These are phyloP conservation scores for Xylaria acuta DNA, from an alignment of 495 filamentous ascomycete genomes.

Conservation along the genomic window DNA sequence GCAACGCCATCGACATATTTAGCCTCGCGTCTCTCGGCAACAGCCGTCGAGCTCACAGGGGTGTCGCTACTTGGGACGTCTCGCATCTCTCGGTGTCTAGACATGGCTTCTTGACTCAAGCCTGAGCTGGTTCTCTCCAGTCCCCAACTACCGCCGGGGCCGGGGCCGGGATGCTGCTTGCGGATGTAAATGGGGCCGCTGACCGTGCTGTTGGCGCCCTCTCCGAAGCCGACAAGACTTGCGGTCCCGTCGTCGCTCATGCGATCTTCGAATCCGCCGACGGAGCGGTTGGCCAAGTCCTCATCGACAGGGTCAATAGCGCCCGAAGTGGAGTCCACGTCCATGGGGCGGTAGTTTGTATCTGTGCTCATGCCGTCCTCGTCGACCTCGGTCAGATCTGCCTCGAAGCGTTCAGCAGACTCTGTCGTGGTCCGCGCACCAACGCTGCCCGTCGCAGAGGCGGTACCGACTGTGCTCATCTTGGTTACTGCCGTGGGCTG, in stretches of 20 bases:
- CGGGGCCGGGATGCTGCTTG: slow-evolving; percentile 43
- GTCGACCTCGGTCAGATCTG: slow-evolving; percentile 49
- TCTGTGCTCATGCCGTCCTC: slow-evolving; percentile 59
- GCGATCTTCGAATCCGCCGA: slow-evolving; percentile 70
- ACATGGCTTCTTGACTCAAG: slow-evolving; percentile 46
- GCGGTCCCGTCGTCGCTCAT: slow-evolving; percentile 77
- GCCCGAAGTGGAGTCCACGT: slow-evolving; percentile 47
- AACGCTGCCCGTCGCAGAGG: slow-evolving; percentile 70
- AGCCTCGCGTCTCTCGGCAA: slow-evolving; percentile 51
- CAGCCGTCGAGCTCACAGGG: slow-evolving; percentile 47
- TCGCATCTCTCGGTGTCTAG: slow-evolving; percentile 34
- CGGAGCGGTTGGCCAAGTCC: slow-evolving; percentile 55
- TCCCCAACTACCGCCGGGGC: slow-evolving; percentile 37
- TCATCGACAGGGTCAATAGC: slow-evolving; percentile 50
- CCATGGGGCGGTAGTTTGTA: slow-evolving; percentile 47
- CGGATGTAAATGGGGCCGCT: slow-evolving; percentile 71
- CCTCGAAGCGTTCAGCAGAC: slow-evolving; percentile 49
- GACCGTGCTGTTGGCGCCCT: slow-evolving; percentile 81
- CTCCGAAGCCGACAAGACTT: slow-evolving; percentile 83
- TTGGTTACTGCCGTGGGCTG: slow-evolving; percentile 63
- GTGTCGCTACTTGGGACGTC: slow-evolving; percentile 44
- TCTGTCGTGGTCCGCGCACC: slow-evolving; percentile 72
- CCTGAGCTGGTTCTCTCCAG: slow-evolving; percentile 53
- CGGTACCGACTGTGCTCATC: slow-evolving; percentile 86
- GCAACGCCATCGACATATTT: slow-evolving; percentile 55